Evolutionary conservation across 2,329 filamentous ascomycete species (phyloP).

Genomic region (Amphichorda felina): DNA sequence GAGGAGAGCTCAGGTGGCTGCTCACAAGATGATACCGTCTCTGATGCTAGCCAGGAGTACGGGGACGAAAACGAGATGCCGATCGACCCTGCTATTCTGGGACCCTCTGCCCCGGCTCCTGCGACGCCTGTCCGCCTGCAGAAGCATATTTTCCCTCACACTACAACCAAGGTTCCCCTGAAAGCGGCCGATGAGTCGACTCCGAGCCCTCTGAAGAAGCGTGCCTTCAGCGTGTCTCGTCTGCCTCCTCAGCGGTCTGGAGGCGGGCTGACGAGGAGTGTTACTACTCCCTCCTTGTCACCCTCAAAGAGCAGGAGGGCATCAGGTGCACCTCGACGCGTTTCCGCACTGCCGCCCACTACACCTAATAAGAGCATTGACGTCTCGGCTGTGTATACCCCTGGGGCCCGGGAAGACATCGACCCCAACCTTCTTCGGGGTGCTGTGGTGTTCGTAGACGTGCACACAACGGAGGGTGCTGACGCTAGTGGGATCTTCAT

Average conservation of each 20-base stretch:
- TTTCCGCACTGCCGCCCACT: background rate
- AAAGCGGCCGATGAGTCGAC: conserved; percentile 53
- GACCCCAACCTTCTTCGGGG: conserved; percentile 49
- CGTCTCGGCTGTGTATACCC: conserved; percentile 5
- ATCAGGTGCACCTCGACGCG: background rate
- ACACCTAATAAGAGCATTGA: conserved; percentile 4
- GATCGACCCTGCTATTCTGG: conserved; percentile 34
- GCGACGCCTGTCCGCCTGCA: conserved; percentile 43
- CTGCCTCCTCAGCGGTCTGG: conserved; percentile 31
- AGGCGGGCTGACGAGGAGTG: conserved; percentile 29
- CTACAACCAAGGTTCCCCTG: conserved; percentile 65
- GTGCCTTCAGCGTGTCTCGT: conserved; percentile 37
- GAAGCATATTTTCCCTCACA: conserved; percentile 44
- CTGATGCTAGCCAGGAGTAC: conserved; percentile 54
- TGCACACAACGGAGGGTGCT: conserved; percentile 69
- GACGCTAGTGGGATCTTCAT: conserved; percentile 75
- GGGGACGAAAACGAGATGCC: conserved; percentile 54
- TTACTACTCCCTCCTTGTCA: conserved; percentile 42
- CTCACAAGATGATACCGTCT: conserved; percentile 35
- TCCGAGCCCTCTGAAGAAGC: conserved; percentile 32
- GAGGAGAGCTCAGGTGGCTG: conserved; percentile 20
- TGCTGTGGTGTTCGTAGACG: conserved; percentile 71
- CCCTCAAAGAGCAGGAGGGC: conserved; percentile 30
- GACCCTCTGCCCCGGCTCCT: conserved; percentile 18
- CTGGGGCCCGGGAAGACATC: conserved; percentile 34